A percentile compares a stretch with the other conserved stretches of the same genome.
phyloP scores from a whole-genome alignment of 1,139 yeast genomes.

The Zygosaccharomyces sapae region DNA sequence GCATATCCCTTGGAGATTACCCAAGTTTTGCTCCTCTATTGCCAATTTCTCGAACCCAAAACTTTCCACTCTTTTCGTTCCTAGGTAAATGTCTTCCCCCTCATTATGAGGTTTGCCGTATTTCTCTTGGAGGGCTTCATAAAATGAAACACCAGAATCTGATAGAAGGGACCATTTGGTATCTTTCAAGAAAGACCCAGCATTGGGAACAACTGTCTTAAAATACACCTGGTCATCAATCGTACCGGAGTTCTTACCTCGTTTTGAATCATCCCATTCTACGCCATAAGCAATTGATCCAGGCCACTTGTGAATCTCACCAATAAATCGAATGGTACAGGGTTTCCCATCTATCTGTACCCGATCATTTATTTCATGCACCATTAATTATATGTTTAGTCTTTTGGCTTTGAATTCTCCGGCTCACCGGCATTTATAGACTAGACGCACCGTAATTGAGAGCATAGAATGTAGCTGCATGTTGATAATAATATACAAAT shows the following conservation, averaged over 20 bases:
- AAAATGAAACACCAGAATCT: slow-evolving; percentile 38
- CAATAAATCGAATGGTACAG: slow-evolving; percentile 64
- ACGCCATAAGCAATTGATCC: slow-evolving; percentile 58
- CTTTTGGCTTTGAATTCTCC: too few species aligned
- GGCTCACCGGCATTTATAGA: too few species aligned
- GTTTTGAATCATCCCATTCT: slow-evolving; percentile 70
- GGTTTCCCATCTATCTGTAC: slow-evolving; percentile 46
- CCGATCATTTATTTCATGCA: slow-evolving; percentile 40
- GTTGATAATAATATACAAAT: slow-evolving; percentile 8
- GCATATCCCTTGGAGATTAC: slow-evolving; percentile 46
- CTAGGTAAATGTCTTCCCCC: slow-evolving; percentile 41
- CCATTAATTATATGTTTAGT: slow-evolving; percentile 5
- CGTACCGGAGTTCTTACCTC: slow-evolving; percentile 57
- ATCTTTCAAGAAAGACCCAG: slow-evolving; percentile 69
- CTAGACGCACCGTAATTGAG: not conserved
- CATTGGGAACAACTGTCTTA: slow-evolving; percentile 27
- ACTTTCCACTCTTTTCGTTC: slow-evolving; percentile 54
- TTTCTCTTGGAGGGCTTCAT: slow-evolving; percentile 47
- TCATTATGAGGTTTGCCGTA: slow-evolving; percentile 40
- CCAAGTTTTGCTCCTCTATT: slow-evolving; percentile 45
- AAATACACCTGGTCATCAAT: slow-evolving; percentile 48
- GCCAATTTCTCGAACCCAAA: slow-evolving; percentile 62
- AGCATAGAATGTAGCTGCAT: not conserved
- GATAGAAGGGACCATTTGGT: slow-evolving; percentile 35
- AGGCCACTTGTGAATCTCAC: slow-evolving; percentile 62